These are phyloP conservation scores for Fraxinus pennsylvanica DNA, from an alignment of 257 asterid species.

Conservation along the genomic window DNA sequence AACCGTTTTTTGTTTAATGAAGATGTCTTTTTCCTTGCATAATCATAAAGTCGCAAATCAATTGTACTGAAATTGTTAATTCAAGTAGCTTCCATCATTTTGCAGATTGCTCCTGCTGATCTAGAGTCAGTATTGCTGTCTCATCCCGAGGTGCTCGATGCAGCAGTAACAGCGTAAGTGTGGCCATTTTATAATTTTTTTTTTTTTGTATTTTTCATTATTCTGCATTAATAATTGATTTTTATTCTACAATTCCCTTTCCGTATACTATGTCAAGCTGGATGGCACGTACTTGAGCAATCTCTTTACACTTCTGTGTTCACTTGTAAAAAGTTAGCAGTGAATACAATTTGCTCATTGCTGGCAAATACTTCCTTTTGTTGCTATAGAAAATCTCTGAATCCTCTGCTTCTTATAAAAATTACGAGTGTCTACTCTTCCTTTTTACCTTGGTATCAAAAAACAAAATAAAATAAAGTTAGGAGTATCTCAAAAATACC, in stretches of 20 bases:
- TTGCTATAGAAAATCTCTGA: not conserved
- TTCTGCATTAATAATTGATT: not conserved
- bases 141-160: constrained; percentile 75
- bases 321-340: not conserved
- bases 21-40: not conserved
- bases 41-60: not conserved
- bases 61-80: constrained; percentile 2
- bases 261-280: not conserved
- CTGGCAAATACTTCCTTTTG: not conserved
- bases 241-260: no score
- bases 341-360: not conserved
- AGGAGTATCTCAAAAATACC: no score
- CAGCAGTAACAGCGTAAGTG: constrained; percentile 72
- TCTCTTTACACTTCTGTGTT: not conserved
- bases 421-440: no score
- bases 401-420: no score
- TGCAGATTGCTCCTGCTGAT: constrained; percentile 93
- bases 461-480: no score
- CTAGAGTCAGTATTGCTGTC: constrained; percentile 61
- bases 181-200: constrained; percentile 4
- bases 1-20: not conserved
- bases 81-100: not conserved
- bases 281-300: not conserved
- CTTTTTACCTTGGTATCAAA: no score
- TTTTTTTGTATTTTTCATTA: not conserved